Evolutionary conservation across 2,329 filamentous ascomycete genomes (phyloP).

Genomic region (Conoideocrella luteorostrata): DNA sequence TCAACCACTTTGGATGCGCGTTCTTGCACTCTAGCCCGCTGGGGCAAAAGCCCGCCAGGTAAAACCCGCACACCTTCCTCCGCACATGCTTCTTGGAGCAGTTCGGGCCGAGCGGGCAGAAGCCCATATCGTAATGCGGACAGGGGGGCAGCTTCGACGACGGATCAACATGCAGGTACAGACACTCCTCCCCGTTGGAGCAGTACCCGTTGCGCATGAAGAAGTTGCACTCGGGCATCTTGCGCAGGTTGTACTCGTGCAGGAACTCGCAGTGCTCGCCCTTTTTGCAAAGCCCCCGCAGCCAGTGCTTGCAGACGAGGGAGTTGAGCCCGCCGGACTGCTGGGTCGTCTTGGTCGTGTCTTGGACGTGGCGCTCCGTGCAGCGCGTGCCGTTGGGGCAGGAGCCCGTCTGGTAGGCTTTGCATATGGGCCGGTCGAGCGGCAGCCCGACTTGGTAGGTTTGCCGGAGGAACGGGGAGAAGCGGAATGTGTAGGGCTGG

Average conservation of each 20-base stretch:
- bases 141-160: conserved; percentile 73
- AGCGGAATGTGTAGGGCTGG: conserved; percentile 65
- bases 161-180: conserved; percentile 86
- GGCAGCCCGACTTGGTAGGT: conserved; percentile 82
- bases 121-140: conserved; percentile 88
- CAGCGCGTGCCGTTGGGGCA: conserved; percentile 82
- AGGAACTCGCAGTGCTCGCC: conserved; percentile 95
- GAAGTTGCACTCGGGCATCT: conserved; percentile 98
- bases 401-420: conserved; percentile 76
- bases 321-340: conserved; percentile 57
- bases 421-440: conserved; percentile 73
- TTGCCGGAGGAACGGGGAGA: conserved; percentile 75
- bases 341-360: conserved; percentile 24
- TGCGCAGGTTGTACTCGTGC: conserved; percentile 96
- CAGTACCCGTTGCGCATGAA: conserved; percentile 92
- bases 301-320: conserved; percentile 97
- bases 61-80: conserved; percentile 73
- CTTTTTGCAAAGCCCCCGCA: conserved; percentile 95
- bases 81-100: conserved; percentile 88
- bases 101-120: conserved; percentile 81
- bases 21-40: conserved; percentile 70
- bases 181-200: conserved; percentile 92
- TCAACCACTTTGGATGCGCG: conserved; percentile 76
- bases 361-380: conserved; percentile 68
- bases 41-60: conserved; percentile 91